Evolutionary conservation across 441 rosid species (phyloP).

Genomic region (California macrophylla): DNA sequence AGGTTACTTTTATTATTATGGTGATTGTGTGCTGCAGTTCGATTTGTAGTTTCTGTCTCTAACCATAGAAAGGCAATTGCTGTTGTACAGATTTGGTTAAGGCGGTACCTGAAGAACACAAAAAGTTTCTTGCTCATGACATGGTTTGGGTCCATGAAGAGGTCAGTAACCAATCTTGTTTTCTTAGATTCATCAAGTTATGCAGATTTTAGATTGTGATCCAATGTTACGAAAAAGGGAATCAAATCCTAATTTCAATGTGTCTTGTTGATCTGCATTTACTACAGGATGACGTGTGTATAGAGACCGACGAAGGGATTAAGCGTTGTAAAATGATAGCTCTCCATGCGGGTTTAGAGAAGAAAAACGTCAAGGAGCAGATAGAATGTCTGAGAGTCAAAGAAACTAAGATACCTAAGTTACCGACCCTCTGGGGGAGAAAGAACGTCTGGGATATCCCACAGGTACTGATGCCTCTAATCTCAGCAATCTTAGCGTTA

Average conservation of each 20-base stretch:
- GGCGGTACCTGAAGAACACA: constrained; percentile 72
- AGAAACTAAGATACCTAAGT: constrained; percentile 46
- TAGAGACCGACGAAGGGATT: constrained; percentile 39
- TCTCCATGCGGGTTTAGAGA: constrained; percentile 72
- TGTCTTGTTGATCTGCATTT: neutral
- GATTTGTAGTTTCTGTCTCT: neutral
- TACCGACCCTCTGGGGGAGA: constrained; percentile 58
- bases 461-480: constrained; percentile 31
- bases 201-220: neutral
- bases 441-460: constrained; percentile 71
- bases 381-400: constrained; percentile 45
- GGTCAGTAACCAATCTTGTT: constrained; percentile 26
- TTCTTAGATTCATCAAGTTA: constrained; percentile 2
- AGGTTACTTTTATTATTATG: neutral
- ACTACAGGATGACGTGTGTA: constrained; percentile 52
- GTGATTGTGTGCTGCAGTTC: neutral
- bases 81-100: constrained; percentile 45
- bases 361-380: constrained; percentile 45
- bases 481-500: neutral
- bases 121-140: constrained; percentile 53
- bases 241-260: neutral
- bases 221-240: neutral
- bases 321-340: constrained; percentile 61
- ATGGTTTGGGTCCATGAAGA: constrained; percentile 81
- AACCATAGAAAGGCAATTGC: constrained; percentile 3